Base-by-base conservation (phyloP, 495 filamentous ascomycete genomes). In the Rusavskia elegans region DNA sequence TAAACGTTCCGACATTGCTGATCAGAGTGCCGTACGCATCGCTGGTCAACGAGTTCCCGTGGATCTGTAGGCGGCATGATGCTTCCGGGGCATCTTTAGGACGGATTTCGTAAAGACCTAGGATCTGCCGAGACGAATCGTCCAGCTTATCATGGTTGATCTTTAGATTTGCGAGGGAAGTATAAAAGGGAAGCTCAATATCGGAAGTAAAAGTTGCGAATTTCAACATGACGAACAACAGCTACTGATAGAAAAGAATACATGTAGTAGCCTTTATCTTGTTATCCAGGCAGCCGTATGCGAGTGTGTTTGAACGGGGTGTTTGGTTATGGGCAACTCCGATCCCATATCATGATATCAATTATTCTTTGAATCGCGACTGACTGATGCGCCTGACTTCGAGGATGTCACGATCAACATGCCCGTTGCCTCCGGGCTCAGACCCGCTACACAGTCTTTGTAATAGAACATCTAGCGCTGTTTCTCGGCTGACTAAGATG, bases 61-160 rank as follows among this genome's bases (percentile, higher is more conserved):
- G 81, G 23, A 98, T 79, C 66, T 95, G 87, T 79, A 97, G 87
- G 51, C 78, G 82, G 62, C 81, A 83, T 51, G 83, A 87, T 29
- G 81, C 71, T 55, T 84, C 79, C 1, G 84, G 78, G 14, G 79
- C 58, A 52, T 83, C 82, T 40, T 74, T 71, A 10, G 78, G 65
- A 46, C 82, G 87, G 56, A 87, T 79, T 65, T 95, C 86, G 64
- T 98, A 97, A 27, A 95, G 69, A 16, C 92, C 92, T n/a, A 93
- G 68, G 0, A 97, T 72, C 50, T 79, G 78, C 32, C 90, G 84
- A 20, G 89, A 84, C 16, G 92, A 92, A 59, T 92, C 88, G 66
- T 95, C 83, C 39, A 98, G 84, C 70, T 85, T 93, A 68, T 96
- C 92, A 77, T 94, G 83, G 61, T 98, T 87, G 60, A 98, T 85